Percentiles rank a stretch among this genome's conserved stretches.
phyloP scores from a whole-genome alignment of 345 rosid species.

The Syzygium grande region DNA sequence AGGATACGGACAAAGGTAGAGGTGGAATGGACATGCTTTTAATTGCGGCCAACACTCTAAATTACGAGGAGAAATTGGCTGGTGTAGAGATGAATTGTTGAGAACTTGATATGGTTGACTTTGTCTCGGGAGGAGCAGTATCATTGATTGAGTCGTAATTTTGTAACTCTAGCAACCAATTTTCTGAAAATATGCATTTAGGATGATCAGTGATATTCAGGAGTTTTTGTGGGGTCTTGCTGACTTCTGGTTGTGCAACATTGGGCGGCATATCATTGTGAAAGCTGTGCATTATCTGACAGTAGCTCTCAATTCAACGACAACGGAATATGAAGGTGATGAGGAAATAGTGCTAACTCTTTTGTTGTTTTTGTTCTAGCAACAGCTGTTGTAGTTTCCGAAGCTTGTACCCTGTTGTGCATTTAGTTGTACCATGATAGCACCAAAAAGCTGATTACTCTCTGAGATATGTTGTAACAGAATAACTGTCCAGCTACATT shows the following conservation, averaged over 20 bases:
- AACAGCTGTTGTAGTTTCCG: neutral
- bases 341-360: neutral
- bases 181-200: neutral
- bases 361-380: neutral
- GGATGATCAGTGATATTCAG: neutral
- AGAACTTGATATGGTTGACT: neutral
- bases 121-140: neutral
- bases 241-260: neutral
- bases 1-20: neutral
- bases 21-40: conserved; percentile 78
- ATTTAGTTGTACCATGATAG: neutral
- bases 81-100: conserved; percentile 12
- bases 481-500: neutral
- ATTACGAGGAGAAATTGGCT: conserved; percentile 35
- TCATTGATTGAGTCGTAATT: neutral
- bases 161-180: neutral
- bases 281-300: neutral
- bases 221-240: neutral
- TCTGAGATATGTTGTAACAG: neutral
- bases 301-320: neutral
- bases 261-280: neutral
- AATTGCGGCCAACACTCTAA: conserved; percentile 64
- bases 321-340: neutral
- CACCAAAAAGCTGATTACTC: neutral
- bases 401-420: neutral